Conservation (phyloP, 345 rosid species). For the Lenwebbia sp. region DNA sequence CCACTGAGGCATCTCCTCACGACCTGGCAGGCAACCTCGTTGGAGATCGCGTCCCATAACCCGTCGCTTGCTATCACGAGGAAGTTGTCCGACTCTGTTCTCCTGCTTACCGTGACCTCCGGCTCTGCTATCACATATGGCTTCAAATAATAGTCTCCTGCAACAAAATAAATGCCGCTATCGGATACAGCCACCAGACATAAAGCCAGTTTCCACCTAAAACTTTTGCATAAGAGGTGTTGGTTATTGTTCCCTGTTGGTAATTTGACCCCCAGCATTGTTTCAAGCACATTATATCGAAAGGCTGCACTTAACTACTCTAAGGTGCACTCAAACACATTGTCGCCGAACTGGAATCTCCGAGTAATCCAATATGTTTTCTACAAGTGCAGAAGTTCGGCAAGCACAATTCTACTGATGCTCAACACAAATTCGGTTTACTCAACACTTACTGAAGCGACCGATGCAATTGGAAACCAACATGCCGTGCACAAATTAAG, state of each 20-base stretch:
- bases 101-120: constrained; percentile 11
- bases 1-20: constrained; percentile 9
- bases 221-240: background rate
- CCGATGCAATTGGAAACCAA: background rate
- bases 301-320: background rate
- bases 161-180: background rate
- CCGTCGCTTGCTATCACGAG: constrained; percentile 22
- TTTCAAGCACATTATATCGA: background rate
- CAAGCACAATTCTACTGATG: background rate
- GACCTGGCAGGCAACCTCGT: constrained; percentile 21
- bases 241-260: background rate
- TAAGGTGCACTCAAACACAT: background rate
- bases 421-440: background rate
- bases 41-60: constrained; percentile 30
- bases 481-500: background rate
- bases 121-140: constrained; percentile 18
- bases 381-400: background rate
- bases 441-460: background rate
- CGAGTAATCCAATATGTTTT: background rate
- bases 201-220: background rate
- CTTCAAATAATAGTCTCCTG: constrained; percentile 23
- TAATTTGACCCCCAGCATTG: background rate
- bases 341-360: background rate
- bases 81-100: constrained; percentile 13
- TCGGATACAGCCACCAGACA: background rate